Evolutionary conservation across 345 rosid species (phyloP).

Genomic region (Cardamine occulta): DNA sequence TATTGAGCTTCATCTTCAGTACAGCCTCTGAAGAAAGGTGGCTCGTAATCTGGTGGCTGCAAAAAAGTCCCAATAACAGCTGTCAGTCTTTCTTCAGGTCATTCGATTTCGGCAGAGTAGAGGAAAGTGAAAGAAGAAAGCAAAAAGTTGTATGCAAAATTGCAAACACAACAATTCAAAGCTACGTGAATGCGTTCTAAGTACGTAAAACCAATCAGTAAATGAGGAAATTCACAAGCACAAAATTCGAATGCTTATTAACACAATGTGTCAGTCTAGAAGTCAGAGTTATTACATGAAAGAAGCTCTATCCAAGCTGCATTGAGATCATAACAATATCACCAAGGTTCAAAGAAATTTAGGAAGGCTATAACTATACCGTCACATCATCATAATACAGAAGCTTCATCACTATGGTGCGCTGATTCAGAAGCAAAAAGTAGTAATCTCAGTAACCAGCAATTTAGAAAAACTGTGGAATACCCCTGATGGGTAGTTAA

Average conservation of each 20-base stretch:
- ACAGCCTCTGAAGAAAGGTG: slow-evolving; percentile 92
- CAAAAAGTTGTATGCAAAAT: neutral
- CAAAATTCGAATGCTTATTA: neutral
- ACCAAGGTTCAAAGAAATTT: neutral
- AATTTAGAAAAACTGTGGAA: slow-evolving; percentile 8
- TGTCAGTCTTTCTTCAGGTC: slow-evolving; percentile 18
- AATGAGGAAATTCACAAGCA: neutral
- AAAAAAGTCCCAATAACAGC: slow-evolving; percentile 7
- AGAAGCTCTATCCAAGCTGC: slow-evolving; percentile 9
- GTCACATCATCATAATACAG: slow-evolving; percentile 92
- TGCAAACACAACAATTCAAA: neutral
- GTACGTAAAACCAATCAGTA: slow-evolving; percentile 1
- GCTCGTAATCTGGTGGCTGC: slow-evolving; percentile 94
- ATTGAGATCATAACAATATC: slow-evolving; percentile 1
- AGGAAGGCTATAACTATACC: slow-evolving; percentile 56
- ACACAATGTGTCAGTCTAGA: neutral
- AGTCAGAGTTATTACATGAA: neutral
- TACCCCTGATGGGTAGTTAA: neutral
- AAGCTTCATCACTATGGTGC: slow-evolving; percentile 94
- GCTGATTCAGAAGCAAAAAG: slow-evolving; percentile 59
- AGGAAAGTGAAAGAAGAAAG: neutral
- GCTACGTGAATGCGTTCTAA: neutral
- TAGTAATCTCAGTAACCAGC: slow-evolving; percentile 26
- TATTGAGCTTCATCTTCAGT: slow-evolving; percentile 79
- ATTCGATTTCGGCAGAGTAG: neutral